phyloP scores from a whole-genome alignment of 2,329 filamentous ascomycete genomes.

The Epichloe typhina region DNA sequence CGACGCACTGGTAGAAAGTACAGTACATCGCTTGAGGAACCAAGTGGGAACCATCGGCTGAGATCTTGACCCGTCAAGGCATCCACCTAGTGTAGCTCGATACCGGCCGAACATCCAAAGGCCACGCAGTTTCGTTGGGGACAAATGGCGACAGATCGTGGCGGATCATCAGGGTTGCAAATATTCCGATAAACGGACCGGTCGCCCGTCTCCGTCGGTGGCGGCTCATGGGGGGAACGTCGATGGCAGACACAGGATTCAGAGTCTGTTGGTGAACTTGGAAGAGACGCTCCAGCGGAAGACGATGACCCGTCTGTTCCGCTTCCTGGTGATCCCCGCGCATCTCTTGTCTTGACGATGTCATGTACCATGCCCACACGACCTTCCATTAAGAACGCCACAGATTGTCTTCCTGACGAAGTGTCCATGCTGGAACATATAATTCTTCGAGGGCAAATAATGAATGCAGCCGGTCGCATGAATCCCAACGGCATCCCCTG shows the following conservation, averaged over 20 bases:
- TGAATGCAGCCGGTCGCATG: conserved; percentile 33
- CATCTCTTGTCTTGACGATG: conserved; percentile 18
- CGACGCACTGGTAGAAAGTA: conserved; percentile 46
- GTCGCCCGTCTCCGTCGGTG: conserved; percentile 19
- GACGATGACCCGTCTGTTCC: neutral
- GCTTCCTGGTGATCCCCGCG: conserved; percentile 4
- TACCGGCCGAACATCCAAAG: conserved; percentile 48
- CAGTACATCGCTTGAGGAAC: conserved; percentile 38
- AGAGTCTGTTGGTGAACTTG: neutral
- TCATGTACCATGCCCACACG: conserved; percentile 50
- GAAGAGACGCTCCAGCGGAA: neutral
- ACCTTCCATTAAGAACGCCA: conserved; percentile 46
- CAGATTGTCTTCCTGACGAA: conserved; percentile 36
- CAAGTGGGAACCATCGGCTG: conserved; percentile 41
- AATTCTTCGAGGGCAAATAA: conserved; percentile 43
- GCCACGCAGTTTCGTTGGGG: conserved; percentile 51
- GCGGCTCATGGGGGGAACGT: conserved; percentile 9
- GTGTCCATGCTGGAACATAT: conserved; percentile 51
- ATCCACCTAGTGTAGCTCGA: conserved; percentile 49
- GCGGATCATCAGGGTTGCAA: conserved; percentile 48
- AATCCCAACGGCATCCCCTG: conserved; percentile 13
- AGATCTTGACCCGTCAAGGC: conserved; percentile 32
- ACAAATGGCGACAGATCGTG: conserved; percentile 51
- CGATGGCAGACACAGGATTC: conserved; percentile 13
- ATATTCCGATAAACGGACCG: conserved; percentile 30